These are phyloP conservation scores for Aspergillus fumigatus DNA, from an alignment of 2,329 filamentous ascomycete genomes.

Conservation along the genomic window DNA sequence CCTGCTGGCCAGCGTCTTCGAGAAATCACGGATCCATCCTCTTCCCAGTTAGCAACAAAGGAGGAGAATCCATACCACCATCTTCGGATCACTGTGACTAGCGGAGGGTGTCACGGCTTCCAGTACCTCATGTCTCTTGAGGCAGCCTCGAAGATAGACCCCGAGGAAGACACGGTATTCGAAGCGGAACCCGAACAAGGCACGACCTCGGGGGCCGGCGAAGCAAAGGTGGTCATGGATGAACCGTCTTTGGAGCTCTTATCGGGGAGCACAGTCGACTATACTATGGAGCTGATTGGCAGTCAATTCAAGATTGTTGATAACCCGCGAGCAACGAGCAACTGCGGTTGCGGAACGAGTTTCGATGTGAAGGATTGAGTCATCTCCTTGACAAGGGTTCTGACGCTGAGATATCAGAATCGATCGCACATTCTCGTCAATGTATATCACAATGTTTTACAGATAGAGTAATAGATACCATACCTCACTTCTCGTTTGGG, in stretches of 20 bases:
- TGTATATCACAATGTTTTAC: constrained; percentile 3
- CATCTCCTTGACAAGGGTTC: not conserved
- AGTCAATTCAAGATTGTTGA: constrained; percentile 96
- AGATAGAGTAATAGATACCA: constrained; percentile 22
- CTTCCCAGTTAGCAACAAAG: constrained; percentile 30
- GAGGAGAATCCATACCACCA: constrained; percentile 69
- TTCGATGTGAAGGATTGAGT: constrained; percentile 77
- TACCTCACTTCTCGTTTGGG: constrained; percentile 19
- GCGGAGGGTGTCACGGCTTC: constrained; percentile 94
- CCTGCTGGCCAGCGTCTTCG: constrained; percentile 54
- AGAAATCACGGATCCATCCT: constrained; percentile 61
- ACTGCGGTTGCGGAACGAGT: constrained; percentile 94
- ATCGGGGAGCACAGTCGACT: constrained; percentile 93
- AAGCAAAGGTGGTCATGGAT: constrained; percentile 84
- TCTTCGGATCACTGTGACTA: constrained; percentile 87
- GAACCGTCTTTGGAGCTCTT: constrained; percentile 79
- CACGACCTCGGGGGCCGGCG: constrained; percentile 39
- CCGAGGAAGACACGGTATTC: constrained; percentile 85
- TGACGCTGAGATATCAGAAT: constrained; percentile 5
- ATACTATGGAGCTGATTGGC: constrained; percentile 90
- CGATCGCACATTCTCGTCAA: not conserved
- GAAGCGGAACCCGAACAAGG: constrained; percentile 51
- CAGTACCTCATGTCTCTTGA: constrained; percentile 93
- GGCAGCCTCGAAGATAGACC: constrained; percentile 49
- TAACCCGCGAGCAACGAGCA: constrained; percentile 86